Evolutionary conservation across 257 asterid species (phyloP).

Genomic region (Nicotiana otophora): DNA sequence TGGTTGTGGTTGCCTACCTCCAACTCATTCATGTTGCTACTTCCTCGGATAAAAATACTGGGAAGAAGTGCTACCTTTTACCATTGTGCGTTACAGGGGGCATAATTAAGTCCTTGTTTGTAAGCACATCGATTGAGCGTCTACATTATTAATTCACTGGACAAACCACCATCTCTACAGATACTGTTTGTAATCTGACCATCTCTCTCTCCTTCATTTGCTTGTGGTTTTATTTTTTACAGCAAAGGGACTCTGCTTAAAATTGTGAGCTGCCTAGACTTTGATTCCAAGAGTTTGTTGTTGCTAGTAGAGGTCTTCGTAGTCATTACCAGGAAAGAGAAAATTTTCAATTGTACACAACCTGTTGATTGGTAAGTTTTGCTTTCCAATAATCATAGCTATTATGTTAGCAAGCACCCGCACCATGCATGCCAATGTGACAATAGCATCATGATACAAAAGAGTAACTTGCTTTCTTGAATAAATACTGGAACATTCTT

Average conservation of each 20-base stretch:
- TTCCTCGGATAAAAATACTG: not conserved
- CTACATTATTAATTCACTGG: not conserved
- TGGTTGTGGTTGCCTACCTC: not conserved
- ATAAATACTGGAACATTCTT: no score
- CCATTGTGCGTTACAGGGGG: not conserved
- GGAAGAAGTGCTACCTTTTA: not conserved
- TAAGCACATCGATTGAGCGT: not conserved
- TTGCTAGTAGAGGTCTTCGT: not conserved
- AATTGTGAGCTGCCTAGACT: not conserved
- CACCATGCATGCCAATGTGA: not conserved
- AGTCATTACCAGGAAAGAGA: not conserved
- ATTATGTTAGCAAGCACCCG: not conserved
- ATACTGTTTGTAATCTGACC: not conserved
- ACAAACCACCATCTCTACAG: not conserved
- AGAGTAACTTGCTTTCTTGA: no score
- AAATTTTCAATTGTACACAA: not conserved
- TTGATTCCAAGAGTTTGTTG: not conserved
- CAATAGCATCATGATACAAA: not conserved
- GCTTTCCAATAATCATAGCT: not conserved
- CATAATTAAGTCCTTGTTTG: not conserved
- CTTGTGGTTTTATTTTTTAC: not conserved
- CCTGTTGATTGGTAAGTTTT: not conserved
- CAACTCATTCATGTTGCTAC: not conserved
- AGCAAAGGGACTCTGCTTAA: not conserved
- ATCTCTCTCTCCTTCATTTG: not conserved